Evolutionary conservation across 2,329 filamentous ascomycete genomes (phyloP).

Genomic region (Plectosphaerella plurivora): DNA sequence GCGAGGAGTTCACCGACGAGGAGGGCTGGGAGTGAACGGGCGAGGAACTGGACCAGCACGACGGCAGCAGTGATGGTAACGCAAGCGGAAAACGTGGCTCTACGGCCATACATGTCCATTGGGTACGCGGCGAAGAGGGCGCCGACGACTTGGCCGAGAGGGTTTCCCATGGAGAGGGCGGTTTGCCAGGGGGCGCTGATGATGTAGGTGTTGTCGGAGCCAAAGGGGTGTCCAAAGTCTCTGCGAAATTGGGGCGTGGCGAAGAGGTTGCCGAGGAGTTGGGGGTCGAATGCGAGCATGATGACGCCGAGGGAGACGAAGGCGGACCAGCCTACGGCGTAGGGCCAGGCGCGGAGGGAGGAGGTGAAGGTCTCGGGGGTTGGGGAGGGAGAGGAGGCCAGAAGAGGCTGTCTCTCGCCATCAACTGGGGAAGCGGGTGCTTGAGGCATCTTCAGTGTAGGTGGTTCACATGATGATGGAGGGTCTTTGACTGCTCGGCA

Average conservation of each 20-base stretch:
- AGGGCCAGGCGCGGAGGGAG: conserved; percentile 37
- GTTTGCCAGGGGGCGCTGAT: conserved; percentile 41
- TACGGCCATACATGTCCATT: conserved; percentile 40
- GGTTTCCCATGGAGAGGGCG: conserved; percentile 46
- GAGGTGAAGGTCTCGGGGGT: conserved; percentile 23
- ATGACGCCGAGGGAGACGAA: conserved; percentile 58
- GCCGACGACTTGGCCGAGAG: conserved; percentile 52
- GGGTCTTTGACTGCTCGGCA: no score
- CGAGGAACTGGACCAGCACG: conserved; percentile 61
- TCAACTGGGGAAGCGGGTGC: no score
- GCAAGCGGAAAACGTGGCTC: conserved; percentile 38
- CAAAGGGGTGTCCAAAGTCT: conserved; percentile 44
- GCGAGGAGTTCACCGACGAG: conserved; percentile 58
- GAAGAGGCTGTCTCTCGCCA: no score
- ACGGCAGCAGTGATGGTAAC: conserved; percentile 42
- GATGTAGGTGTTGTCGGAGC: conserved; percentile 18
- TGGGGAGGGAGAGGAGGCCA: no score
- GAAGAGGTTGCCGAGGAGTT: conserved; percentile 60
- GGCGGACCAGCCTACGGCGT: conserved; percentile 48
- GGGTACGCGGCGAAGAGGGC: conserved; percentile 45
- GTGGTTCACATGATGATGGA: no score
- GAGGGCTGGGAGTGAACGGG: conserved; percentile 47
- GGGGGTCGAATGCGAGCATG: conserved; percentile 61
- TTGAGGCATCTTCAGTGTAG: no score
- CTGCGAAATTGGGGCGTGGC: conserved; percentile 52